phyloP scores from a whole-genome alignment of 1,139 yeast species.

The Hansenula anomala region DNA sequence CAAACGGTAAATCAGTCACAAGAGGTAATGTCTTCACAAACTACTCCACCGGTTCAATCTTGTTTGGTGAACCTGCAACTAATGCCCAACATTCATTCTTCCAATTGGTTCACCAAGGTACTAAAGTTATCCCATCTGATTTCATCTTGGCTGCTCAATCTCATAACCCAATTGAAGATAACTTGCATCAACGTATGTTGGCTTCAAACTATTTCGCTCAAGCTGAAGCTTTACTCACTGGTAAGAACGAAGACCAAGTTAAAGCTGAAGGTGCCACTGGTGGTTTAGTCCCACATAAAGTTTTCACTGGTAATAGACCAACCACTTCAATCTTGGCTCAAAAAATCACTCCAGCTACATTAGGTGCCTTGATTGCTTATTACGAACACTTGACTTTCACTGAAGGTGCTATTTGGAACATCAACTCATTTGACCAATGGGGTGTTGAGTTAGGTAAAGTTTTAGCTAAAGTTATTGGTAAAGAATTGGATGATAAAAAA shows the following conservation, averaged over 20 bases:
- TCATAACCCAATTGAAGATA: conserved; percentile 93
- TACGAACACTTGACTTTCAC: conserved; percentile 96
- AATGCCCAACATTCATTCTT: conserved; percentile 99
- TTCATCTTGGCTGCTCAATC: conserved; percentile 96
- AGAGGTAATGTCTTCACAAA: conserved; percentile 86
- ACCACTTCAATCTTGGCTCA: conserved; percentile 95
- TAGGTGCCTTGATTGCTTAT: conserved; percentile 95
- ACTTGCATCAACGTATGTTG: conserved; percentile 94
- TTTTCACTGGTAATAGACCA: conserved; percentile 97
- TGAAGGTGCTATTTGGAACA: conserved; percentile 99
- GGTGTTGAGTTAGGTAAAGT: conserved; percentile 99
- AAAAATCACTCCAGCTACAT: conserved; percentile 91
- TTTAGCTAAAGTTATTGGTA: conserved; percentile 91
- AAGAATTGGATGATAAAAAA: conserved; percentile 65
- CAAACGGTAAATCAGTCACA: conserved; percentile 96
- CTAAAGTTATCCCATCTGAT: conserved; percentile 94
- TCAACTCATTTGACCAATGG: conserved; percentile 99
- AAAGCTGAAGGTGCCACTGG: conserved; percentile 87
- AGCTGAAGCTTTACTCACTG: conserved; percentile 96
- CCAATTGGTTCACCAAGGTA: conserved; percentile 99
- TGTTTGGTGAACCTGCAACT: conserved; percentile 98
- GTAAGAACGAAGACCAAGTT: conserved; percentile 83
- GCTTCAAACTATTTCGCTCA: conserved; percentile 98
- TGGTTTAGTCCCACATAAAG: conserved; percentile 88
- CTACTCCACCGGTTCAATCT: conserved; percentile 92